phyloP scores from a whole-genome alignment of 305 asterid genomes.

The Solanum hybrid region DNA sequence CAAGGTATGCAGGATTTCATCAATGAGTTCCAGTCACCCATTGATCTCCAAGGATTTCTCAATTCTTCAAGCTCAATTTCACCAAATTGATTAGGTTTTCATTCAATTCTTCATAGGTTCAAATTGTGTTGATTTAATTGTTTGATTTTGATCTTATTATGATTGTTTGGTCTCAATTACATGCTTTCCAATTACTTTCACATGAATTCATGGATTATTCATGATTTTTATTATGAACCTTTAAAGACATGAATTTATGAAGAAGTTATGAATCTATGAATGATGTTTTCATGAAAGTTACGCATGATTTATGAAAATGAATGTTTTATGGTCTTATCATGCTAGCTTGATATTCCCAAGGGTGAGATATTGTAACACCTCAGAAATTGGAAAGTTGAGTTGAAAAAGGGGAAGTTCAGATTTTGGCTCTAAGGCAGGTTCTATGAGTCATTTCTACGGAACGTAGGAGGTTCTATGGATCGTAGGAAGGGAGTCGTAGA shows the following conservation, averaged over 20 bases:
- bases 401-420: neutral
- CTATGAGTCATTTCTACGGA: neutral
- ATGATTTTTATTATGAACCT: neutral
- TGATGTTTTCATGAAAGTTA: neutral
- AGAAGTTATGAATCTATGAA: neutral
- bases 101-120: neutral
- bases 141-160: neutral
- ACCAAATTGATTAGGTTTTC: neutral
- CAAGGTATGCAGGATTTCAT: neutral
- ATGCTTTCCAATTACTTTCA: neutral
- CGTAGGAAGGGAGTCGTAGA: neutral
- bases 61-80: neutral
- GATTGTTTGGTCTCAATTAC: neutral
- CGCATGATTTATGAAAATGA: too few species aligned
- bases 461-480: neutral
- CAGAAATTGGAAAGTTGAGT: neutral
- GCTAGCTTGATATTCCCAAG: neutral
- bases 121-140: neutral
- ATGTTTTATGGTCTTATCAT: neutral
- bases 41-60: neutral
- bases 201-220: neutral
- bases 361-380: neutral
- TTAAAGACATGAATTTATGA: neutral
- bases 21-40: neutral
- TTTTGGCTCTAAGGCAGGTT: neutral